Evolutionary conservation across 148 eudicot genomes (phyloP).

Genomic region (Spergularia marina): DNA sequence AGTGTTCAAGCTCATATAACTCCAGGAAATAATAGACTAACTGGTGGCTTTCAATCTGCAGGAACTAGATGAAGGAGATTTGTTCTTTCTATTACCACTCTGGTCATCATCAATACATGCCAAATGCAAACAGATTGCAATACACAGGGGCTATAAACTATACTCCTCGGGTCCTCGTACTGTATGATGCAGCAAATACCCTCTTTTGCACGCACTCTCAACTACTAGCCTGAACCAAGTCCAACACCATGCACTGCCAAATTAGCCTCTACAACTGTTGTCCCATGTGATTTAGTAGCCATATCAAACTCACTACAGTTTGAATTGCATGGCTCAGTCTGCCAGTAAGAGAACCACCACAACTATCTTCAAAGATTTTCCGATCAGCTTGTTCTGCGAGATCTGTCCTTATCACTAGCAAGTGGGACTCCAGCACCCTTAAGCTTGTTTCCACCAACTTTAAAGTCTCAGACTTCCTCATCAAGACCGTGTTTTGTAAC

Average conservation of each 20-base stretch:
- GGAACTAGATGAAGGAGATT: not conserved
- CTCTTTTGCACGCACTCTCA: not conserved
- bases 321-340: not conserved
- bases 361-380: not conserved
- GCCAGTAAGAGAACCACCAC: not conserved
- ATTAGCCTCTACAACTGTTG: not conserved
- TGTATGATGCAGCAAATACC: not conserved
- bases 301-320: no score
- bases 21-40: not conserved
- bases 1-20: not conserved
- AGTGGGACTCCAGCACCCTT: not conserved
- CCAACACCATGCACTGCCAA: slow-evolving; percentile 5
- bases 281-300: slow-evolving; percentile 1
- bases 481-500: not conserved
- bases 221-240: not conserved
- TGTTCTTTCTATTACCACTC: not conserved
- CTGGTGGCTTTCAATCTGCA: not conserved
- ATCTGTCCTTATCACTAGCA: not conserved
- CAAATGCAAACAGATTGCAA: not conserved
- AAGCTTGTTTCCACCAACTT: not conserved
- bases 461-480: not conserved
- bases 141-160: not conserved
- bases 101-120: not conserved
- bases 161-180: not conserved
- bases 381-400: not conserved